A percentile compares a stretch with the other conserved stretches of the same genome.
Conservation (phyloP, 2,329 filamentous ascomycete species). For the Fusarium vanettenii region DNA sequence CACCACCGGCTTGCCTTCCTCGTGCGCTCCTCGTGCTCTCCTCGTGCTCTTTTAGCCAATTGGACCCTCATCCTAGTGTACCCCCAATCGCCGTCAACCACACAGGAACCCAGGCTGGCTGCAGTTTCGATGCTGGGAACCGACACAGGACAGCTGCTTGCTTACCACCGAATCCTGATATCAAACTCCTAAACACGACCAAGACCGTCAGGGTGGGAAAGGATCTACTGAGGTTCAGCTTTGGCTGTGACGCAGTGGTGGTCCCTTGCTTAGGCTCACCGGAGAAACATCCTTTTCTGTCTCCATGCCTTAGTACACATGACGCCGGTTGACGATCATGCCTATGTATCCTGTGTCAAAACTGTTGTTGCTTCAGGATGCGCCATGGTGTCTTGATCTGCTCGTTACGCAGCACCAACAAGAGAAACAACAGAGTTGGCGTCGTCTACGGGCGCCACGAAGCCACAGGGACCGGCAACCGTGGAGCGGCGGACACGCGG, state of each 20-base stretch:
- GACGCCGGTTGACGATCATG: background rate
- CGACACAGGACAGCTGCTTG: background rate
- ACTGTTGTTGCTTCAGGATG: slow-evolving; percentile 22
- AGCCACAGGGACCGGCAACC: background rate
- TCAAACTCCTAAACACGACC: background rate
- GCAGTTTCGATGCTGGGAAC: background rate
- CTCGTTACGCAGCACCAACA: slow-evolving; percentile 1
- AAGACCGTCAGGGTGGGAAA: slow-evolving; percentile 4
- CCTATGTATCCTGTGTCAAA: background rate
- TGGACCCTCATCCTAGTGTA: background rate
- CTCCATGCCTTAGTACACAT: slow-evolving; percentile 2
- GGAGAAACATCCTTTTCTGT: slow-evolving; percentile 30
- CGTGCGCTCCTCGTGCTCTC: background rate
- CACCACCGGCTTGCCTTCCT: background rate
- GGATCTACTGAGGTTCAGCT: slow-evolving; percentile 24
- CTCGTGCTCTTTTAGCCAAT: slow-evolving; percentile 1
- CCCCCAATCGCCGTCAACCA: background rate
- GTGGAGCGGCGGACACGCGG: slow-evolving; percentile 21
- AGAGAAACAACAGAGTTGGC: slow-evolving; percentile 2
- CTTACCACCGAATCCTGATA: background rate
- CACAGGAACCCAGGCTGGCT: background rate
- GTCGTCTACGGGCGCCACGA: slow-evolving; percentile 8
- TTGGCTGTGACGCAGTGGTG: background rate
- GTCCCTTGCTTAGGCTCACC: slow-evolving; percentile 1
- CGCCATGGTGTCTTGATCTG: slow-evolving; percentile 1